phyloP scores from a whole-genome alignment of 305 asterid species.

The Rubia balearica region DNA sequence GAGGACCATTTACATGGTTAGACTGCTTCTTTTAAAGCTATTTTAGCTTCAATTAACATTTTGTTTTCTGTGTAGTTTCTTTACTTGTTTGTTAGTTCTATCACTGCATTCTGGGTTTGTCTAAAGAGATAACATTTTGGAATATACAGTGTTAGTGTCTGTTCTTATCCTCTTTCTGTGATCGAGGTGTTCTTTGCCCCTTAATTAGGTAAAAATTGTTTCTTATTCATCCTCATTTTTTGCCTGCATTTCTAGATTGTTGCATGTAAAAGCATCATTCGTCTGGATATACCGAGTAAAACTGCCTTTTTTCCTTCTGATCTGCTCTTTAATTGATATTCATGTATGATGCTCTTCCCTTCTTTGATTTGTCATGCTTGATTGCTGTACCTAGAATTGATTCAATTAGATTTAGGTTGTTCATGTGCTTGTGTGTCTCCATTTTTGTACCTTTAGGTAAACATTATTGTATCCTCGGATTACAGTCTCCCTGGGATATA shows the following conservation, averaged over 20 bases:
- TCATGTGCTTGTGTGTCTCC: background rate
- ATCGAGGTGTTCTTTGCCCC: background rate
- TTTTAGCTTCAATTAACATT: conserved; percentile 5
- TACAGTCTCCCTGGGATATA: no score
- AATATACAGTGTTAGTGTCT: background rate
- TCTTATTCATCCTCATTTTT: background rate
- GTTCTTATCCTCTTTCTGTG: background rate
- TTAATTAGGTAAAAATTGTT: background rate
- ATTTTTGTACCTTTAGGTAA: no score
- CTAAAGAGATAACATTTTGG: background rate
- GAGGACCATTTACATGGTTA: conserved; percentile 93
- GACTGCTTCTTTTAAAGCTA: conserved; percentile 21
- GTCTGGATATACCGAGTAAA: background rate
- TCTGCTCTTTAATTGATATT: background rate
- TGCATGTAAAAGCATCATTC: background rate
- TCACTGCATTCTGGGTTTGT: background rate
- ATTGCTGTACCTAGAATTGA: background rate
- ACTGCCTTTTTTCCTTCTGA: background rate
- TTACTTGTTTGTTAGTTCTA: background rate
- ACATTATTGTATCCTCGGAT: no score
- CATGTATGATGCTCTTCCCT: background rate
- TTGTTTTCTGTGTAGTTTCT: background rate
- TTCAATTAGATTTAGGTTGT: background rate
- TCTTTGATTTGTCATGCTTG: background rate
- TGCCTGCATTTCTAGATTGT: background rate